These are phyloP conservation scores for Microdochium nivale DNA, from an alignment of 2,329 filamentous ascomycete genomes.

Conservation along the genomic window DNA sequence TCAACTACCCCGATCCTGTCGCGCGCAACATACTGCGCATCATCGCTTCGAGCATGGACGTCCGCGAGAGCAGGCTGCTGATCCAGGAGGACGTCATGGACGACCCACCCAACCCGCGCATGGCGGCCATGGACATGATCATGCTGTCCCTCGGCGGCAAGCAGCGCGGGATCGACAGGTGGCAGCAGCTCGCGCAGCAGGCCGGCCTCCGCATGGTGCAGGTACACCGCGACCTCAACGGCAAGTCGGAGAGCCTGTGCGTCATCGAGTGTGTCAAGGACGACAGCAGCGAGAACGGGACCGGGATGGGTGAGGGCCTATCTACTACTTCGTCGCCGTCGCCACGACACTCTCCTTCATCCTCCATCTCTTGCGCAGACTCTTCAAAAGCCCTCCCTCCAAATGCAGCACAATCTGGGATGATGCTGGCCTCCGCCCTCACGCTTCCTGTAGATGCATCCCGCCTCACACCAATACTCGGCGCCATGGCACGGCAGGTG, in stretches of 20 bases:
- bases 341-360: too few relatives aligned
- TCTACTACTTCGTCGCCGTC: too few relatives aligned
- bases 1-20: conserved; percentile 24
- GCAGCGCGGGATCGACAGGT: conserved; percentile 18
- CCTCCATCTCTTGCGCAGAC: too few relatives aligned
- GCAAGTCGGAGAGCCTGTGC: not conserved
- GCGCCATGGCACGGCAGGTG: too few relatives aligned
- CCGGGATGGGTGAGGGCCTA: too few relatives aligned
- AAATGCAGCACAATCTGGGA: too few relatives aligned
- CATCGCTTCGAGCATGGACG: not conserved
- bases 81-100: conserved; percentile 22
- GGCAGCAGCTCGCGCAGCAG: conserved; percentile 11
- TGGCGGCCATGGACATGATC: conserved; percentile 18
- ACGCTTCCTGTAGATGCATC: too few relatives aligned
- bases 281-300: not conserved
- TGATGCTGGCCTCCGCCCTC: too few relatives aligned
- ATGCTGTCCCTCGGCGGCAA: conserved; percentile 24
- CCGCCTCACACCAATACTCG: too few relatives aligned
- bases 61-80: conserved; percentile 21
- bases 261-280: not conserved
- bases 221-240: not conserved
- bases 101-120: conserved; percentile 14
- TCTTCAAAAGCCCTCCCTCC: too few relatives aligned
- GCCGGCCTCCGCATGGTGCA: conserved; percentile 12
- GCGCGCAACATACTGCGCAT: not conserved